These are phyloP conservation scores for Euphrasia confusa DNA, from an alignment of 257 asterid species.

Conservation along the genomic window DNA sequence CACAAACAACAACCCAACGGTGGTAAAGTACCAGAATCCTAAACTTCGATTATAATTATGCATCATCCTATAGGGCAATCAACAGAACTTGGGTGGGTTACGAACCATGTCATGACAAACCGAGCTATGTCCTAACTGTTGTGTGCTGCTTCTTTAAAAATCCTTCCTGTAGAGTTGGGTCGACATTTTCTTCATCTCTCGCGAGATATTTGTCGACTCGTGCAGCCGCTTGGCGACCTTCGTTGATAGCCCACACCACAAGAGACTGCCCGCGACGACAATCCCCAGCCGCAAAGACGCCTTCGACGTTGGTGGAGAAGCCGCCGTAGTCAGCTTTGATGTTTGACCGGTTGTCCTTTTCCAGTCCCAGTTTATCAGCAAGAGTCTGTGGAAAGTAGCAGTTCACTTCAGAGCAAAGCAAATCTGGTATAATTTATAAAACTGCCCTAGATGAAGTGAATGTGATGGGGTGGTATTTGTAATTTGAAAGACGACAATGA, in stretches of 20 bases:
- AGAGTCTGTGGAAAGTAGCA: conserved; percentile 42
- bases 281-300: conserved; percentile 97
- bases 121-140: conserved; percentile 44
- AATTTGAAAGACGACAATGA: neutral
- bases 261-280: conserved; percentile 95
- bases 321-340: conserved; percentile 89
- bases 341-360: conserved; percentile 75
- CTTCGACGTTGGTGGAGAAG: conserved; percentile 75
- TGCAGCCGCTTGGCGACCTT: conserved; percentile 94
- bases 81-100: neutral
- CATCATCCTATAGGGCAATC: neutral
- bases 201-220: conserved; percentile 77
- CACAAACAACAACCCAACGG: neutral
- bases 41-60: neutral
- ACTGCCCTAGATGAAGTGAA: neutral
- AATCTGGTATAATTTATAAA: neutral
- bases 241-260: conserved; percentile 96
- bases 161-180: conserved; percentile 26
- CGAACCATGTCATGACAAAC: neutral
- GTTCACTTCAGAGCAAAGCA: neutral
- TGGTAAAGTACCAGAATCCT: neutral
- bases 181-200: conserved; percentile 29
- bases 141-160: conserved; percentile 36
- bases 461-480: neutral
- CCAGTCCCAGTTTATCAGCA: conserved; percentile 80